Conservation (phyloP, 257 asterid genomes). For the Leptodermis oblonga region DNA sequence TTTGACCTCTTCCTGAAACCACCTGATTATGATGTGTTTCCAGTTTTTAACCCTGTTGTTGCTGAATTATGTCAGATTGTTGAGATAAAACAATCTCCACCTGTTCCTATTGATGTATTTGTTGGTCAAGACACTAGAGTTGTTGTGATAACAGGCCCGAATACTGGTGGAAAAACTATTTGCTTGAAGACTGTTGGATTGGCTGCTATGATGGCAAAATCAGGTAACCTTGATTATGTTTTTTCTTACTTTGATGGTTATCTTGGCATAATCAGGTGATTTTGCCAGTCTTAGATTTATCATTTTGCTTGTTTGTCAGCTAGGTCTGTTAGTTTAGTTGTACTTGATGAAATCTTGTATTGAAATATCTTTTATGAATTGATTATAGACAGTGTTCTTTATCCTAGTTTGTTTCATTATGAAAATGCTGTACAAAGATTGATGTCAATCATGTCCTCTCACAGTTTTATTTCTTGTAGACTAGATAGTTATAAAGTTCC, state of each 20-base stretch:
- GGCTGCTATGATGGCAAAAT: constrained; percentile 99
- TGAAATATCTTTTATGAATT: neutral
- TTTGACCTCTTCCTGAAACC: neutral
- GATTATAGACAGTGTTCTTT: neutral
- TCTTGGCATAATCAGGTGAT: neutral
- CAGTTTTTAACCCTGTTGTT: neutral
- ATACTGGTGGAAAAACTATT: constrained; percentile 98
- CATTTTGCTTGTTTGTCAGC: constrained; percentile 1
- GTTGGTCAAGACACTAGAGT: constrained; percentile 60
- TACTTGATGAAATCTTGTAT: neutral
- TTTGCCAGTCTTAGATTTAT: neutral
- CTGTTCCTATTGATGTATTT: constrained; percentile 79
- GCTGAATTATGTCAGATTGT: constrained; percentile 51
- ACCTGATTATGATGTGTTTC: neutral
- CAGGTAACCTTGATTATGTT: constrained; percentile 48
- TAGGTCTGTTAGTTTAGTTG: constrained; percentile 6
- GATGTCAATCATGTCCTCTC: neutral
- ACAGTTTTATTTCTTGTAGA: neutral
- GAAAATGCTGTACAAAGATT: neutral
- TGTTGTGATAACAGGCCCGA: constrained; percentile 87
- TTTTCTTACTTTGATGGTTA: constrained; percentile 4
- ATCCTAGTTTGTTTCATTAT: neutral
- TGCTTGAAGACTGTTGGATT: constrained; percentile 90
- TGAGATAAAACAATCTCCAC: constrained; percentile 57
- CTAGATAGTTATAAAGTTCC: neutral